Percentiles rank a stretch among this genome's conserved stretches.
phyloP scores from a whole-genome alignment of 2,329 filamentous ascomycete genomes.

The Aspergillus oerlinghausenensis region DNA sequence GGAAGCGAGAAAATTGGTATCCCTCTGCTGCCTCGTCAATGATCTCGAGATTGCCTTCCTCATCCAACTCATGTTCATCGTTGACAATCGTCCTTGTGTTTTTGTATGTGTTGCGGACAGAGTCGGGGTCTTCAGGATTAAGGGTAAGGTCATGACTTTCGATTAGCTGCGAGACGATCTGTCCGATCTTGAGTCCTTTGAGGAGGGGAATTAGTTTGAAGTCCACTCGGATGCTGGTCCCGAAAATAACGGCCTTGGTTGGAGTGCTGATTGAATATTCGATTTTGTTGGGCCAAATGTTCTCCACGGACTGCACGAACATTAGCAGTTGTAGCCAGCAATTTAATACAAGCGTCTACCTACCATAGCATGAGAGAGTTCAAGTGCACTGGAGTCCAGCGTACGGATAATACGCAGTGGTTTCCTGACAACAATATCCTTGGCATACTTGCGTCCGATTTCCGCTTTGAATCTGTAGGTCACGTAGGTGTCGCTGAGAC shows the following conservation, averaged over 20 bases:
- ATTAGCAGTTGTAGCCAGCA: background rate
- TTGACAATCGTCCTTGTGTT: conserved; percentile 61
- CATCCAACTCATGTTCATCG: conserved; percentile 65
- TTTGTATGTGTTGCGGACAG: conserved; percentile 49
- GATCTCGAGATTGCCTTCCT: conserved; percentile 54
- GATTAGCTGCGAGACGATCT: conserved; percentile 72
- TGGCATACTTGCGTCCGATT: conserved; percentile 82
- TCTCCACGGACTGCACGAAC: conserved; percentile 66
- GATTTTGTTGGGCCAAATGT: conserved; percentile 96
- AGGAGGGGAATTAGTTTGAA: conserved; percentile 83
- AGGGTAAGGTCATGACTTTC: conserved; percentile 68
- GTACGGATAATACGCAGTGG: conserved; percentile 74
- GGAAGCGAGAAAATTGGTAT: conserved; percentile 54
- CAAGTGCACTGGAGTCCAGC: conserved; percentile 68
- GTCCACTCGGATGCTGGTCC: conserved; percentile 76
- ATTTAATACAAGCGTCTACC: conserved; percentile 5
- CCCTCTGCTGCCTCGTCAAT: conserved; percentile 58
- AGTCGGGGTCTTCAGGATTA: conserved; percentile 44
- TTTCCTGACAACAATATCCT: conserved; percentile 78
- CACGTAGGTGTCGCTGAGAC: conserved; percentile 77
- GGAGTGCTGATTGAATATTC: conserved; percentile 93
- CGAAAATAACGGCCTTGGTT: conserved; percentile 90
- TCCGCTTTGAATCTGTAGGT: conserved; percentile 90
- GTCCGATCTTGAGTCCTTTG: conserved; percentile 83
- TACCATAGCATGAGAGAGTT: conserved; percentile 80